Evolutionary conservation across 2,329 filamentous ascomycete genomes (phyloP).

Genomic region (Epichloe bromicola): DNA sequence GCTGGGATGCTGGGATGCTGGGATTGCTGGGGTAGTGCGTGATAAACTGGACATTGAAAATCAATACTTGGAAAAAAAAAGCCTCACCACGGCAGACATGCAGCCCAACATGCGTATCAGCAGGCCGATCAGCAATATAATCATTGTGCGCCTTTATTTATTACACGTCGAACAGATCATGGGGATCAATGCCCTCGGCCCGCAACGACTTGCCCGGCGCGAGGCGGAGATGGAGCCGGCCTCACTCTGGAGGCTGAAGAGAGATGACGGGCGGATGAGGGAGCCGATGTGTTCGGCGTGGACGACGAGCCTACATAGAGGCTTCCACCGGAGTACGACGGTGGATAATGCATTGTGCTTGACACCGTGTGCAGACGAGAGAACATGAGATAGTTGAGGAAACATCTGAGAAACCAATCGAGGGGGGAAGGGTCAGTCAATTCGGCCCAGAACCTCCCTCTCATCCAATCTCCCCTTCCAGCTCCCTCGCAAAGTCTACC

Average conservation of each 20-base stretch:
- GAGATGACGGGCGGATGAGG: slow-evolving; percentile 49
- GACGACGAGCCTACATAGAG: slow-evolving; percentile 34
- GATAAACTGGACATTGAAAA: slow-evolving; percentile 14
- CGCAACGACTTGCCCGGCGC: slow-evolving; percentile 39
- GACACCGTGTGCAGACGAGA: no score
- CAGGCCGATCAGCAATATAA: slow-evolving; percentile 45
- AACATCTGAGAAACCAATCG: no score
- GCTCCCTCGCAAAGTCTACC: no score
- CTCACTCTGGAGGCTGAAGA: slow-evolving; percentile 38
- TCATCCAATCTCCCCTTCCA: no score
- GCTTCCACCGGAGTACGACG: no score
- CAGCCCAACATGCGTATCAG: slow-evolving; percentile 57
- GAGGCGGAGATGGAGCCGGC: slow-evolving; percentile 43
- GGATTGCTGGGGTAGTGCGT: neutral
- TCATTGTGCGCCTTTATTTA: slow-evolving; percentile 67
- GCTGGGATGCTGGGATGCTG: no score
- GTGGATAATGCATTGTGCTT: no score
- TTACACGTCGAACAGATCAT: slow-evolving; percentile 55
- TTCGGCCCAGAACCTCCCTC: no score
- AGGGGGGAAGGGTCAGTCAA: no score
- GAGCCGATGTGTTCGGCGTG: slow-evolving; percentile 63
- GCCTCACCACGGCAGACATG: slow-evolving; percentile 40
- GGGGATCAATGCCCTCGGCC: slow-evolving; percentile 45
- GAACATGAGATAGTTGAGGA: no score
- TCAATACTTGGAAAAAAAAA: neutral